Percentiles rank a stretch among this genome's conserved stretches.
Evolutionary conservation across 2,329 filamentous ascomycete genomes (phyloP).

Genomic region (Exophiala aquamarina): DNA sequence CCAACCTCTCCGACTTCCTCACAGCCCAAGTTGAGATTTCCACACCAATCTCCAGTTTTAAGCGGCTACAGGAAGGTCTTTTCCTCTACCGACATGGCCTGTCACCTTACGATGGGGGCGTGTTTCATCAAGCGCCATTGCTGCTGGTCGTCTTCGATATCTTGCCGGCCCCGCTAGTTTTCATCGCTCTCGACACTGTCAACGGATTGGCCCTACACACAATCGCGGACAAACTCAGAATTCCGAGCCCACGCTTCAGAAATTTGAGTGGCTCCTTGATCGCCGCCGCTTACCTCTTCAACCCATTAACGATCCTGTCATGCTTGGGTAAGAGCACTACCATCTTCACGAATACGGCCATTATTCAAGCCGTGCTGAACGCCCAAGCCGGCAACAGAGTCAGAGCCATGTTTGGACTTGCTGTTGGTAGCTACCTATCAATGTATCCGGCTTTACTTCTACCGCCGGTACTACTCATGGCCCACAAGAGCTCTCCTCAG

Average conservation of each 20-base stretch:
- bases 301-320: constrained; percentile 87
- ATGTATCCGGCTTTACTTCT: constrained; percentile 88
- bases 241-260: constrained; percentile 24
- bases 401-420: constrained; percentile 78
- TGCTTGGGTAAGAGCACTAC: constrained; percentile 88
- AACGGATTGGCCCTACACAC: constrained; percentile 75
- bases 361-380: constrained; percentile 78
- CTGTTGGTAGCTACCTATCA: constrained; percentile 85
- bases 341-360: constrained; percentile 84
- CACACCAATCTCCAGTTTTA: constrained; percentile 96
- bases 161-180: constrained; percentile 80
- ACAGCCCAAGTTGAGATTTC: constrained; percentile 94
- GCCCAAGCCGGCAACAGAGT: constrained; percentile 72
- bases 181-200: constrained; percentile 75
- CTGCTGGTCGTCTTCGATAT: constrained; percentile 89
- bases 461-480: constrained; percentile 71
- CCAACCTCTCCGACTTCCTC: constrained; percentile 77
- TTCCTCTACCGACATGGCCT: constrained; percentile 96
- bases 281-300: constrained; percentile 75
- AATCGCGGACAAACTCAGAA: constrained; percentile 58
- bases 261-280: constrained; percentile 21
- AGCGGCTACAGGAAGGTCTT: constrained; percentile 94
- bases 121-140: constrained; percentile 79
- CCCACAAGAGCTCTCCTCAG: constrained; percentile 31
- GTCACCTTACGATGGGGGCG: constrained; percentile 94